Conservation (phyloP, 1,284 basidiomycete species). For the Mycocalia duriaeana region DNA sequence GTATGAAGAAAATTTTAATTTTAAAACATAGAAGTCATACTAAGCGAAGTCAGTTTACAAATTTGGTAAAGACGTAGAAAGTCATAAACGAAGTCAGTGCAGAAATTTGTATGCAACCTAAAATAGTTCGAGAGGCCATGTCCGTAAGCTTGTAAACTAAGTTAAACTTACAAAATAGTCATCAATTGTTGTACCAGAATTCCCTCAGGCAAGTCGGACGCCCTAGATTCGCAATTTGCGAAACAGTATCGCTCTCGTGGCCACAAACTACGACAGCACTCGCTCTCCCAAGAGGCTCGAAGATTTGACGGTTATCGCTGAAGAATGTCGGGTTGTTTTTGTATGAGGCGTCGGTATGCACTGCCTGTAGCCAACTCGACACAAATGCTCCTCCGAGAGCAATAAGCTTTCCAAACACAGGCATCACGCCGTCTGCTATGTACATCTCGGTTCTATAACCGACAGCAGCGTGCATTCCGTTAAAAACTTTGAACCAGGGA, state of each 20-base stretch:
- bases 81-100: no score
- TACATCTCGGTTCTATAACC: slow-evolving; percentile 5
- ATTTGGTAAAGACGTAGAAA: no score
- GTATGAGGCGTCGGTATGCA: slow-evolving; percentile 2
- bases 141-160: no score
- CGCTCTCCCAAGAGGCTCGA: slow-evolving; percentile 5
- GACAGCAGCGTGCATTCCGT: slow-evolving; percentile 7
- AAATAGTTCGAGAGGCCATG: no score
- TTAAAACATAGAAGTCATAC: no score
- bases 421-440: neutral
- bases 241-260: slow-evolving; percentile 5
- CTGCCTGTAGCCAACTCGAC: slow-evolving; percentile 7
- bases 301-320: neutral
- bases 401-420: neutral
- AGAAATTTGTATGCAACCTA: no score
- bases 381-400: slow-evolving; percentile 3
- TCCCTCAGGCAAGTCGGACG: slow-evolving; percentile 2
- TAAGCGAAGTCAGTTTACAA: no score
- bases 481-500: slow-evolving; percentile 9
- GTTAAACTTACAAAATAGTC: no score
- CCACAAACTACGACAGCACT: slow-evolving; percentile 7
- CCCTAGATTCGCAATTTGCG: slow-evolving; percentile 3
- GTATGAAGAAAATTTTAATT: no score
- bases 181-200: slow-evolving; percentile 32
- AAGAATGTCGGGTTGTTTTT: neutral